A percentile compares a stretch with the other conserved stretches of the same genome.
These are phyloP conservation scores for Aquanectria penicillioides DNA, from an alignment of 2,329 filamentous ascomycete species.

Conservation along the genomic window DNA sequence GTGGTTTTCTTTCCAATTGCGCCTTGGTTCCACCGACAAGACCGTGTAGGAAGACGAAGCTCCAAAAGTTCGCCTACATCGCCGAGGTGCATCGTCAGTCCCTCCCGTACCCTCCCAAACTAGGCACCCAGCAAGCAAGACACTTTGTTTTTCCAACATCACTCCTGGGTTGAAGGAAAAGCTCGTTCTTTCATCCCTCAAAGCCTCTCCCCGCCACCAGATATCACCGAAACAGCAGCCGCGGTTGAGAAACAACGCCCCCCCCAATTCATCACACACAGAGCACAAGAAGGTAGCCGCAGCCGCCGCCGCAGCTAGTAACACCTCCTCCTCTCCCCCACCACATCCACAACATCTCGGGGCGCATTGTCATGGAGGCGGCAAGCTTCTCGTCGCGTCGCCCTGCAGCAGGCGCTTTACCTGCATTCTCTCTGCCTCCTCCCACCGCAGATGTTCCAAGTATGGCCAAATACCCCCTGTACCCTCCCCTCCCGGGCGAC, in stretches of 20 bases:
- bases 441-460: constrained; percentile 50
- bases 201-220: background rate
- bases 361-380: constrained; percentile 40
- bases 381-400: constrained; percentile 48
- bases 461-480: constrained; percentile 43
- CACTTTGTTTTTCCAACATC: too few relatives aligned
- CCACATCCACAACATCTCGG: constrained; percentile 16
- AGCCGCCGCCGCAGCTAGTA: too few relatives aligned
- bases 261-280: constrained; percentile 2
- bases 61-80: background rate
- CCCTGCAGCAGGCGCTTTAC: constrained; percentile 45
- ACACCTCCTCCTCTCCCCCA: constrained; percentile 12
- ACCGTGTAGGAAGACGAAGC: background rate
- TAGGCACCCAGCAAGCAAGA: background rate
- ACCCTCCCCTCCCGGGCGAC: constrained; percentile 32
- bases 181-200: too few relatives aligned
- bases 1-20: background rate
- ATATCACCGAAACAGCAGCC: background rate
- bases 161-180: too few relatives aligned
- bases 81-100: background rate
- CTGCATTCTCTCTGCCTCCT: constrained; percentile 49
- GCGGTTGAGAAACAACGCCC: constrained; percentile 7
- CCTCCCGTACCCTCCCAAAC: background rate
- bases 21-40: background rate
- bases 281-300: background rate